Evolutionary conservation across 2,329 filamentous ascomycete species (phyloP), one percentile per base, ranked within the genome.

Genomic region (Fusarium sp.): DNA sequence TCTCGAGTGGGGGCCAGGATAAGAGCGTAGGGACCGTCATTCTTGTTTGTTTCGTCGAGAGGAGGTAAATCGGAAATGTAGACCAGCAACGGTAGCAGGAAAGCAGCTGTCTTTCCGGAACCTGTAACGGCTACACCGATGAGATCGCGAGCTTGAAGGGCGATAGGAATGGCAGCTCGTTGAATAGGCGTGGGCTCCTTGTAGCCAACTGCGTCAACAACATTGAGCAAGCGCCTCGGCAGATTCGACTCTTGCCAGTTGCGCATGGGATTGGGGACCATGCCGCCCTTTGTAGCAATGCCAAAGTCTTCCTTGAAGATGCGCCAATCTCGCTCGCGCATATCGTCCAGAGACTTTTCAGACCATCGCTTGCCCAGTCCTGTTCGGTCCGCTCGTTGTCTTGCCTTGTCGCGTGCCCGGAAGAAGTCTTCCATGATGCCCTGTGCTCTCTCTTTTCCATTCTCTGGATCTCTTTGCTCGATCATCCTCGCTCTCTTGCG

Each of bases 261-360:
- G 50, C 96, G 94, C 95, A 99, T 98, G 1, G 96, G 96, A 75
- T 98, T 95, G 1, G 96, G 96, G 58, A 98, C 94, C 26, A 87
- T 87, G 43, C 95, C 95, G 60, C 96, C 96, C 80, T 97, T 98
- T 10, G 94, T 98, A 40, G 91, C 87, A 78, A 99, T 99, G 74
- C 96, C 97, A 83, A 97, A 98, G 80, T 99, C 95, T 80, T 98
- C 96, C 82, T 98, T 99, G 89, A 99, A 98, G 74, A 99, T 98
- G 77, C 96, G 93, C 96, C 96, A 99, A 81, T 99, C 96, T 78
- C 96, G 88, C 81, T 98, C 95, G 67, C 94, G 92, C 96, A 99
- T 99, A 75, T 97, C 93, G 15, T 92, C 90, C 67, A 98, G 84
- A 66, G 87, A 88, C 88, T 99, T 99, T 78, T 98, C 93, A 57